Evolutionary conservation across 108 stramenopile species (phyloP).

Genomic region (Nitzschia palea): DNA sequence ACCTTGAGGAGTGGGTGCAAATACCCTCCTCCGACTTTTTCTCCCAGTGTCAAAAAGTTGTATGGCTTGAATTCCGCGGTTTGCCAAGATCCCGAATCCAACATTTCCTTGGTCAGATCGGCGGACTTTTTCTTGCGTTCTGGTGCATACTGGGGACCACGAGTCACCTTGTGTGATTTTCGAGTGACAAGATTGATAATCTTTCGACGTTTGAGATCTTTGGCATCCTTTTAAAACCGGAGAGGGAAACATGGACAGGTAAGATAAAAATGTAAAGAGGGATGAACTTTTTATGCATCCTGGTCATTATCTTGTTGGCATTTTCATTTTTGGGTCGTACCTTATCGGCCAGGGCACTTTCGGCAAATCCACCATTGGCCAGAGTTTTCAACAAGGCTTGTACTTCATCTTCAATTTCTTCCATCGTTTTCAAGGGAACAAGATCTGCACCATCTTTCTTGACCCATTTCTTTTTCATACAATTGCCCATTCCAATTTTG

Average conservation of each 20-base stretch:
- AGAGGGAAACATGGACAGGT: slow-evolving; percentile 27
- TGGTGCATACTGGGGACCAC: slow-evolving; percentile 83
- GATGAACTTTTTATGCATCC: neutral
- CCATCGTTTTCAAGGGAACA: slow-evolving; percentile 40
- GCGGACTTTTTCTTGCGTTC: slow-evolving; percentile 90
- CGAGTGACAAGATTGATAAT: slow-evolving; percentile 73
- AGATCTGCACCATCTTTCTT: slow-evolving; percentile 80
- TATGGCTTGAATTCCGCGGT: slow-evolving; percentile 93
- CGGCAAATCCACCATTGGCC: slow-evolving; percentile 37
- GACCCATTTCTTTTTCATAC: slow-evolving; percentile 94
- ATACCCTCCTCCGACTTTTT: slow-evolving; percentile 90
- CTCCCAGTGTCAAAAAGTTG: slow-evolving; percentile 95
- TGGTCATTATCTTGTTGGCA: too few relatives aligned
- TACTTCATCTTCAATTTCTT: slow-evolving; percentile 60
- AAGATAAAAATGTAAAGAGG: slow-evolving; percentile 7
- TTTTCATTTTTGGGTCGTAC: too few relatives aligned
- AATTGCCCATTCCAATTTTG: slow-evolving; percentile 95
- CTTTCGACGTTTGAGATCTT: slow-evolving; percentile 65
- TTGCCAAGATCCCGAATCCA: slow-evolving; percentile 92
- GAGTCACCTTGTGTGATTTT: slow-evolving; percentile 84
- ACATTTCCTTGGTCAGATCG: slow-evolving; percentile 97
- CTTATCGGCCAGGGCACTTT: slow-evolving; percentile 52
- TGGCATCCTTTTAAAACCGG: slow-evolving; percentile 18
- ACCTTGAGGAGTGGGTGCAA: slow-evolving; percentile 98
- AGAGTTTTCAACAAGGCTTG: slow-evolving; percentile 52